Evolutionary conservation across 345 rosid genomes (phyloP).

Genomic region (Gossypium stocksii): DNA sequence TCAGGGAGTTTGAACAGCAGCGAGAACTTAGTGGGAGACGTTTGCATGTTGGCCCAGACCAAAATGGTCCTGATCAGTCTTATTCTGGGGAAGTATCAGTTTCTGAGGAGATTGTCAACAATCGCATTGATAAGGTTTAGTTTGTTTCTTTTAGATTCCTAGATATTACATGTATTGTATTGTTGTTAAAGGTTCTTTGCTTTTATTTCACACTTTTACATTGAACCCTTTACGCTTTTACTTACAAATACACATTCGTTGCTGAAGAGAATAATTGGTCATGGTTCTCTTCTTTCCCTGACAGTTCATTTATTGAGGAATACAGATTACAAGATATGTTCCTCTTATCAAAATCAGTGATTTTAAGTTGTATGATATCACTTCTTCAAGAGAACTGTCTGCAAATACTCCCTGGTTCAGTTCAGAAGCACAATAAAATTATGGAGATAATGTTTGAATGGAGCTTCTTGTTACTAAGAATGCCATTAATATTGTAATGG

Average conservation of each 20-base stretch:
- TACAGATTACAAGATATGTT: background rate
- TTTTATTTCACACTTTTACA: background rate
- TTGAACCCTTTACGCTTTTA: background rate
- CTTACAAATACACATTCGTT: background rate
- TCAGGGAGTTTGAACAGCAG: conserved; percentile 96
- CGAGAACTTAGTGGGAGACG: conserved; percentile 88
- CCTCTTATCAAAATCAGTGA: background rate
- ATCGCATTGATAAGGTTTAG: conserved; percentile 56
- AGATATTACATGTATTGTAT: background rate
- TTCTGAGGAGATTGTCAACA: conserved; percentile 46
- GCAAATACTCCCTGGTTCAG: background rate
- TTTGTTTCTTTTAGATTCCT: conserved; percentile 18
- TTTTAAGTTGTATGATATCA: conserved; percentile 3
- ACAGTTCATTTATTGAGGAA: background rate
- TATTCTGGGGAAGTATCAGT: conserved; percentile 45
- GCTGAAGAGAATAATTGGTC: background rate
- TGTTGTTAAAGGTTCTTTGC: background rate
- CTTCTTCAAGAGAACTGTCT: background rate
- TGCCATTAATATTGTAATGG: background rate
- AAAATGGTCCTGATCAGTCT: conserved; percentile 51
- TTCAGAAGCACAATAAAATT: background rate
- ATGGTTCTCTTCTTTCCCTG: background rate
- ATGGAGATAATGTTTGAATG: background rate
- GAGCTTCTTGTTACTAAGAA: background rate
- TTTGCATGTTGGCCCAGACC: conserved; percentile 54